Evolutionary conservation across 2,329 filamentous ascomycete genomes (phyloP), one percentile per base, ranked within the genome.

Genomic region (Penicillium sp.): DNA sequence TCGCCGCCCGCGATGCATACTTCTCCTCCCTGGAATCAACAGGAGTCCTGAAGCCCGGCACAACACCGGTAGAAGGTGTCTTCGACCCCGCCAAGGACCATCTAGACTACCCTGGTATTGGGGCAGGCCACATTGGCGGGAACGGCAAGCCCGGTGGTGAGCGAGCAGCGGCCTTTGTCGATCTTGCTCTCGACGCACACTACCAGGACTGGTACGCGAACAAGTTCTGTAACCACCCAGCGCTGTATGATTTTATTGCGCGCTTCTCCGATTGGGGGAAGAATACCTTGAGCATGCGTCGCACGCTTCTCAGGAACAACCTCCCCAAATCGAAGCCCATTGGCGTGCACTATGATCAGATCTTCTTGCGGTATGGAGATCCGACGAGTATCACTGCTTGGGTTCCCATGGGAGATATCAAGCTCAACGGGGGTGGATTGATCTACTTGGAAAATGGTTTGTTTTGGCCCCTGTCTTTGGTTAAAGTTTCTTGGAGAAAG

Each of bases 261-360:
- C 63, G 63, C 4, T 70, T 82, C 40, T 78, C 75, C 0, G 76
- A 75, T 1, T 83, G 80, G 79, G 75, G 71, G 0, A 69, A 75
- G 0, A 60, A 73, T 37, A 77, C 75, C 0, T 60, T 78, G 3
- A 65, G 58, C 6, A 64, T 79, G 3, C 64, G 70, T 7, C 66
- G 79, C 29, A 78, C 76, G 1, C 60, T 81, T 10, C 61, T 82
- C 45, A 66, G 79, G 33, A 81, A 81, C 54, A 81, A 80, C 55
- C 76, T 75, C 0, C 79, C 79, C 0, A 72, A 72, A 0, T 79
- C 76, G 43, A 77, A 77, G 54, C 77, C 78, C 0, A 81, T 80
- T 52, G 78, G 78, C 0, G 78, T 82, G 3, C 79, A 82, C 53
- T 81, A 81, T 56, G 78, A 82, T 56, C 77, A 81, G 63, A 79